A percentile compares a stretch with the other conserved stretches of the same genome.
Conservation (phyloP, 176 grass and related monocot species). For the Triticum urartu region DNA sequence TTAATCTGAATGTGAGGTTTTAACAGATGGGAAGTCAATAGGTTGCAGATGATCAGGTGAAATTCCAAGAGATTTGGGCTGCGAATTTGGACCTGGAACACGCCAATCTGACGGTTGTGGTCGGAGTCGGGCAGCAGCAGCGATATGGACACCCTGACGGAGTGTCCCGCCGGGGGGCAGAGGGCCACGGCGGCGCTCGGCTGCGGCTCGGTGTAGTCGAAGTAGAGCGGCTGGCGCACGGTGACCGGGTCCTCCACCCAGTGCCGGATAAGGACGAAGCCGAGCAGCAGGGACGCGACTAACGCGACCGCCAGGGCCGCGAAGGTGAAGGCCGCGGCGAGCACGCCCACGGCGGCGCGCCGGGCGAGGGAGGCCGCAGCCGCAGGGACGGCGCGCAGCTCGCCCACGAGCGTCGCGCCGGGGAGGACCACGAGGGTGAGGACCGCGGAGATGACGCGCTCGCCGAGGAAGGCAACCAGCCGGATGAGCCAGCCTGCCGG, state of each 20-base stretch:
- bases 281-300: slow-evolving; percentile 17
- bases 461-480: slow-evolving; percentile 25
- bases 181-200: slow-evolving; percentile 21
- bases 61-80: neutral
- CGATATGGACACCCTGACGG: slow-evolving; percentile 28
- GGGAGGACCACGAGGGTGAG: slow-evolving; percentile 25
- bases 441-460: slow-evolving; percentile 1
- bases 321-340: slow-evolving; percentile 33
- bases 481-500: slow-evolving; percentile 38
- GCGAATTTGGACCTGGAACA: slow-evolving; percentile 36
- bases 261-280: slow-evolving; percentile 30
- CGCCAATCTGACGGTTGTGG: slow-evolving; percentile 37
- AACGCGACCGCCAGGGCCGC: slow-evolving; percentile 1
- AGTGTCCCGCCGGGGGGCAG: neutral
- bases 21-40: neutral
- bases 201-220: slow-evolving; percentile 42
- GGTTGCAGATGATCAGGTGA: neutral
- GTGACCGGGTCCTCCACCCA: slow-evolving; percentile 37
- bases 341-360: neutral
- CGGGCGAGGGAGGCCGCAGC: neutral
- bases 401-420: slow-evolving; percentile 21
- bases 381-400: neutral
- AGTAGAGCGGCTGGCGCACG: slow-evolving; percentile 27
- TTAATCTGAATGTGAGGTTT: slow-evolving; percentile 19
- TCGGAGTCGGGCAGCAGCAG: slow-evolving; percentile 33